A percentile compares a stretch with the other conserved stretches of the same genome.
Conservation (phyloP, 2,329 filamentous ascomycete genomes). For the Calcarisporium arbuscula region DNA sequence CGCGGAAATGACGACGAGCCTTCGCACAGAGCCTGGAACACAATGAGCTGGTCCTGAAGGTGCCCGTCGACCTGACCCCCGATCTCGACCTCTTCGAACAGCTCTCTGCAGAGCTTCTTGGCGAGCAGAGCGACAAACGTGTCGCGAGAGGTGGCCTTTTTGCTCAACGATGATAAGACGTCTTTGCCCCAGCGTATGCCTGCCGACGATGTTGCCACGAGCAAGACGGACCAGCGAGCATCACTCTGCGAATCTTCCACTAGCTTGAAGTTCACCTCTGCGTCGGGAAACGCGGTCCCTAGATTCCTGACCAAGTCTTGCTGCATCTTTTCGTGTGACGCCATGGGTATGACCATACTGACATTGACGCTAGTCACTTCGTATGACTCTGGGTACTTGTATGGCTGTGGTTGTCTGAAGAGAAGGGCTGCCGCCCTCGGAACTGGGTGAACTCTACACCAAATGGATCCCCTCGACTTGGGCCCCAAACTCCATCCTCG, state of each 20-base stretch:
- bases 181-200: slow-evolving; percentile 46
- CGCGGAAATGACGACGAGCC: slow-evolving; percentile 43
- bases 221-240: slow-evolving; percentile 47
- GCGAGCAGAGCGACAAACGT: slow-evolving; percentile 34
- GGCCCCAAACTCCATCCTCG: slow-evolving; percentile 48
- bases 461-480: slow-evolving; percentile 33
- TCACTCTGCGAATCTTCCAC: slow-evolving; percentile 46
- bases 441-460: slow-evolving; percentile 33
- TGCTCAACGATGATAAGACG: slow-evolving; percentile 32
- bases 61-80: slow-evolving; percentile 47
- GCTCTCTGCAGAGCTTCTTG: slow-evolving; percentile 35
- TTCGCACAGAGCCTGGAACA: slow-evolving; percentile 52
- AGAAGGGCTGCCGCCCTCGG: slow-evolving; percentile 28
- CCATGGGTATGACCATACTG: slow-evolving; percentile 42
- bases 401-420: slow-evolving; percentile 20
- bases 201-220: slow-evolving; percentile 45
- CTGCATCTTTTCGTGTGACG: slow-evolving; percentile 36
- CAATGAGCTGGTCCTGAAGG: slow-evolving; percentile 55
- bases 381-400: slow-evolving; percentile 19
- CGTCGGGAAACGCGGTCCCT: slow-evolving; percentile 33
- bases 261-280: slow-evolving; percentile 37
- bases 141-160: slow-evolving; percentile 26
- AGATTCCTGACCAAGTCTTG: slow-evolving; percentile 34
- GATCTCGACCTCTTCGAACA: slow-evolving; percentile 37
- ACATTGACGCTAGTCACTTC: slow-evolving; percentile 41